Evolutionary conservation across 1,284 basidiomycete genomes (phyloP).

Genomic region (Ustilago xerochloae): DNA sequence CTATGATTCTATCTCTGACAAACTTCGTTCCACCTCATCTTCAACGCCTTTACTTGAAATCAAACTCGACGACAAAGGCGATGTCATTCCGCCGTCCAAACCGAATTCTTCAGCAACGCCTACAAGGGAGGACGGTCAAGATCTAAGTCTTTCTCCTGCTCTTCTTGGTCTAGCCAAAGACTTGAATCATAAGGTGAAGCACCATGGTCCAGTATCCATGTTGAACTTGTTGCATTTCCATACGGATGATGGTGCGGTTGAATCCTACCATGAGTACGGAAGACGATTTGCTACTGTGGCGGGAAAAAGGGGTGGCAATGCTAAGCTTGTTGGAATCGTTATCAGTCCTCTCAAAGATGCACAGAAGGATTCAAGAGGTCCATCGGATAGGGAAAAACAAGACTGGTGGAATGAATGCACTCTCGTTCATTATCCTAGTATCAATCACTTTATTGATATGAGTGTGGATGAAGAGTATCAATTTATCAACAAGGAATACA

Average conservation of each 20-base stretch:
- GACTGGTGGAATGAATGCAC: slow-evolving; percentile 54
- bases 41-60: slow-evolving; percentile 19
- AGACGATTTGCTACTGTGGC: slow-evolving; percentile 40
- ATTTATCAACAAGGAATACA: slow-evolving; percentile 39
- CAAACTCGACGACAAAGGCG: slow-evolving; percentile 15
- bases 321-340: slow-evolving; percentile 51
- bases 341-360: slow-evolving; percentile 21
- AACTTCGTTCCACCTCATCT: slow-evolving; percentile 6
- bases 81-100: slow-evolving; percentile 18
- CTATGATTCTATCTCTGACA: slow-evolving; percentile 29
- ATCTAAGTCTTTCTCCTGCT: slow-evolving; percentile 37
- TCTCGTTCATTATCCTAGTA: slow-evolving; percentile 48
- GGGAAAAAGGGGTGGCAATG: slow-evolving; percentile 40
- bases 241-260: slow-evolving; percentile 14
- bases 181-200: slow-evolving; percentile 17
- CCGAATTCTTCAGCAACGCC: background rate
- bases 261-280: slow-evolving; percentile 48
- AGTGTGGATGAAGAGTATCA: slow-evolving; percentile 49
- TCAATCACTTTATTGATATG: slow-evolving; percentile 57
- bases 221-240: slow-evolving; percentile 52
- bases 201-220: slow-evolving; percentile 44
- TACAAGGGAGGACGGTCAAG: slow-evolving; percentile 30
- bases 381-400: background rate
- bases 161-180: slow-evolving; percentile 33
- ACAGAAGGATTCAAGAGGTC: slow-evolving; percentile 19